A percentile compares a stretch with the other conserved stretches of the same genome.
Conservation (phyloP, 495 filamentous ascomycete species). For the Saxophila tyrrhenica region DNA sequence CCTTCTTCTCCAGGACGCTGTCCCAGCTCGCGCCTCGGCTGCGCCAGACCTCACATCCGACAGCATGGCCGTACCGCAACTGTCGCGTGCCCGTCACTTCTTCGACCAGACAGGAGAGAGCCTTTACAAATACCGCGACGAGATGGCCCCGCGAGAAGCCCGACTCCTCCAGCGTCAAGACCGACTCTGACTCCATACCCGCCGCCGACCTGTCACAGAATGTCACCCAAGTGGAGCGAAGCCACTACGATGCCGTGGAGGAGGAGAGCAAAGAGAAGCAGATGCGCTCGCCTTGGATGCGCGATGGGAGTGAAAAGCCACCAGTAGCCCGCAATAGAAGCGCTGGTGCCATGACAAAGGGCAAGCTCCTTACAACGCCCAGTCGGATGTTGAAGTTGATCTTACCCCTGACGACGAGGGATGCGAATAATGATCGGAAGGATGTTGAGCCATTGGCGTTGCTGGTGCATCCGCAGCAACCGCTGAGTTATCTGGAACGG, state of each 20-base stretch:
- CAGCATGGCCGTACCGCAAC: neutral
- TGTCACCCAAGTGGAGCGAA: slow-evolving; percentile 28
- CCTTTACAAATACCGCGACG: neutral
- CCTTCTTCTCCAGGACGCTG: neutral
- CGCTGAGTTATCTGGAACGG: slow-evolving; percentile 81
- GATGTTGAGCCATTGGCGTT: slow-evolving; percentile 75
- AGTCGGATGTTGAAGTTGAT: slow-evolving; percentile 83
- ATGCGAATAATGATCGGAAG: slow-evolving; percentile 47
- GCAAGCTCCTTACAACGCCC: slow-evolving; percentile 85
- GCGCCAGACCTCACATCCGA: neutral
- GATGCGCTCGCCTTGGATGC: slow-evolving; percentile 53
- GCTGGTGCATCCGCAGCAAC: slow-evolving; percentile 84
- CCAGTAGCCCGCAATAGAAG: slow-evolving; percentile 38
- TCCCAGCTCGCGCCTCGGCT: slow-evolving; percentile 1
- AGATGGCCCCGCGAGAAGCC: neutral
- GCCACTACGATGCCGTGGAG: slow-evolving; percentile 31
- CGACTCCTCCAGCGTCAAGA: neutral
- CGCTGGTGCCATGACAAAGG: slow-evolving; percentile 51
- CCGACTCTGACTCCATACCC: slow-evolving; percentile 18
- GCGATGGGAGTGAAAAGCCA: slow-evolving; percentile 49
- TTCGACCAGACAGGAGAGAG: neutral
- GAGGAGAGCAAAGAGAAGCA: slow-evolving; percentile 41
- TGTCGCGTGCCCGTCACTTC: neutral
- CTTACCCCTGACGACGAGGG: slow-evolving; percentile 57
- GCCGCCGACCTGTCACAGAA: slow-evolving; percentile 28